phyloP scores from a whole-genome alignment of 2,329 filamentous ascomycete genomes.

The Anthostomella pinea region DNA sequence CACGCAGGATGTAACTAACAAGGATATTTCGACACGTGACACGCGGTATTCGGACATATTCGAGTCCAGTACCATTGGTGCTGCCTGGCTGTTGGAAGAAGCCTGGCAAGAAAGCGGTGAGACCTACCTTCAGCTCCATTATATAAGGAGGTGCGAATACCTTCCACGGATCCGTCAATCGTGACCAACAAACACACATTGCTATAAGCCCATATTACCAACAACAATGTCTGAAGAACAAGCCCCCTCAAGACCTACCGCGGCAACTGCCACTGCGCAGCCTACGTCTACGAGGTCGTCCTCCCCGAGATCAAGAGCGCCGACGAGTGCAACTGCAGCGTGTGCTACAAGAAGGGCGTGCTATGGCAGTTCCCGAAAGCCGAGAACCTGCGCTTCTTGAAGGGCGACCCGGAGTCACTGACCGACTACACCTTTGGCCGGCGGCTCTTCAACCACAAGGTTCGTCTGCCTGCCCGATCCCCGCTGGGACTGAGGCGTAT shows the following conservation, averaged over 20 bases:
- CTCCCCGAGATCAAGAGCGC: slow-evolving; percentile 57
- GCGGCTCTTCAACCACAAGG: slow-evolving; percentile 41
- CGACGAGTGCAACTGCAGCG: slow-evolving; percentile 64
- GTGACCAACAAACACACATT: neutral
- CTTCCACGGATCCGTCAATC: neutral
- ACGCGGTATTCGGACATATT: too few relatives aligned
- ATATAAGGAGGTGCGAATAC: neutral
- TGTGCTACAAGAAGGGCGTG: slow-evolving; percentile 53
- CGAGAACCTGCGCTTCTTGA: slow-evolving; percentile 41
- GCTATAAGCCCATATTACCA: neutral
- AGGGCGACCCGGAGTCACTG: slow-evolving; percentile 41
- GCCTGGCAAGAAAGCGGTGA: too few relatives aligned
- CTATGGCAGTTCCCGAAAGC: slow-evolving; percentile 33
- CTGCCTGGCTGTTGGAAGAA: too few relatives aligned
- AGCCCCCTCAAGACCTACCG: slow-evolving; percentile 41
- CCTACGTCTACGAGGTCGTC: slow-evolving; percentile 49
- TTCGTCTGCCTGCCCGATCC: slow-evolving; percentile 20
- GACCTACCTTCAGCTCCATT: too few relatives aligned
- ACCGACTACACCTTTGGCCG: slow-evolving; percentile 34
- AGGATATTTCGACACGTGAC: too few relatives aligned
- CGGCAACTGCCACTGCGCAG: slow-evolving; percentile 57
- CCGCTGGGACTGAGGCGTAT: neutral
- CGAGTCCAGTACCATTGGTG: too few relatives aligned
- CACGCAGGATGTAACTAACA: too few relatives aligned
- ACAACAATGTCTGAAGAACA: slow-evolving; percentile 21